Conservation (phyloP, 148 eudicot species). For the Nepenthes mirabilis region DNA sequence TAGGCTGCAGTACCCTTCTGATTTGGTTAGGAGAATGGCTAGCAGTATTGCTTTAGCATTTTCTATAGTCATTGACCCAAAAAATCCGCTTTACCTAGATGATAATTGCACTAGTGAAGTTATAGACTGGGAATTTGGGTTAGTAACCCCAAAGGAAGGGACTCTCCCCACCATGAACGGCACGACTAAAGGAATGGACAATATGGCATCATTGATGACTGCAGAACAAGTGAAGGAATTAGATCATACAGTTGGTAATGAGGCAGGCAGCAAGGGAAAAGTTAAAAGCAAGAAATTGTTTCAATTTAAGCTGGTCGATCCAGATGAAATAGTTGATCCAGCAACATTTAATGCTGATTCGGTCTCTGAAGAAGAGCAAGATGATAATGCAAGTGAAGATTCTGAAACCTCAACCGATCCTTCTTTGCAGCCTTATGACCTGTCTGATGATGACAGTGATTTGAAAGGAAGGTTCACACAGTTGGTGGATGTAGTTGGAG, state of each 20-base stretch:
- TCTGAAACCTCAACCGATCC: conserved; percentile 73
- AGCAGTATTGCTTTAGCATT: conserved; percentile 71
- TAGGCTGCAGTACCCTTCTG: conserved; percentile 74
- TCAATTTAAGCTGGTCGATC: conserved; percentile 43
- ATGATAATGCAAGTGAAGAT: conserved; percentile 44
- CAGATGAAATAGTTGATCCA: conserved; percentile 78
- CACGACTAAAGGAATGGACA: conserved; percentile 12
- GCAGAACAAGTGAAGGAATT: conserved; percentile 11
- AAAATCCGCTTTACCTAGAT: conserved; percentile 88
- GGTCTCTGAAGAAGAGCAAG: conserved; percentile 34
- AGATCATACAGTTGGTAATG: conserved; percentile 12
- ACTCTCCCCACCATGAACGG: conserved; percentile 9
- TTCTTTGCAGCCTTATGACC: conserved; percentile 86
- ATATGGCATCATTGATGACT: conserved; percentile 14
- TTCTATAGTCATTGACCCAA: conserved; percentile 81
- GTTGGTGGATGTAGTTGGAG: conserved; percentile 82
- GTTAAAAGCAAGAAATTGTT: conserved; percentile 27
- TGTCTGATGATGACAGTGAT: conserved; percentile 81
- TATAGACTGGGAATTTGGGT: conserved; percentile 92
- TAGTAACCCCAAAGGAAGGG: conserved; percentile 26
- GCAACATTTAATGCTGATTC: conserved; percentile 35
- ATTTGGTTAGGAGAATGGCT: conserved; percentile 71
- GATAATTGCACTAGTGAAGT: conserved; percentile 47
- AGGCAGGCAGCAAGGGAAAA: conserved; percentile 14
- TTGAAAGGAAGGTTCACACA: conserved; percentile 64